Percentiles rank a stretch among this genome's conserved stretches.
phyloP scores from a whole-genome alignment of 371 early-diverging fungal genomes.

The Mortierella sp. region DNA sequence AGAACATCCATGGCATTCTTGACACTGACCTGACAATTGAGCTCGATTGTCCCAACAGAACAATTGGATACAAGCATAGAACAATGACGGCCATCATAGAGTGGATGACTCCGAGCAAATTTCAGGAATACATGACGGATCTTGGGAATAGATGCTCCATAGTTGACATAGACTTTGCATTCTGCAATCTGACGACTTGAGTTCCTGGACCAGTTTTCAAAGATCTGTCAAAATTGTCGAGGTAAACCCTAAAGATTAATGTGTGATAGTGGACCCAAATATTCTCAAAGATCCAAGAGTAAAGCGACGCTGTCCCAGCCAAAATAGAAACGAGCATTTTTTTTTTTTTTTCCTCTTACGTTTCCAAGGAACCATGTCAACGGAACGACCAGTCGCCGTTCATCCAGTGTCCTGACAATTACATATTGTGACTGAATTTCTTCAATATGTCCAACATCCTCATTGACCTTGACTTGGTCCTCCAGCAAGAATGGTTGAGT shows the following conservation, averaged over 20 bases:
- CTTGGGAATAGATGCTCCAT: slow-evolving; percentile 22
- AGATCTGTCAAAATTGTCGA: no score
- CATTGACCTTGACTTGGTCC: slow-evolving; percentile 50
- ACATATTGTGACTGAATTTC: slow-evolving; percentile 56
- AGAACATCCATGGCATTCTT: slow-evolving; percentile 38
- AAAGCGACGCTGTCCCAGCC: no score
- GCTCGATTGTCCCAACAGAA: slow-evolving; percentile 14
- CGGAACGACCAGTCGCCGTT: slow-evolving; percentile 53
- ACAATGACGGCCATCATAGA: slow-evolving; percentile 38
- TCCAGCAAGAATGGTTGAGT: slow-evolving; percentile 55
- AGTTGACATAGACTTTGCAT: slow-evolving; percentile 39
- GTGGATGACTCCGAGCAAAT: slow-evolving; percentile 39
- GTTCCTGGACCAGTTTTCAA: slow-evolving; percentile 53
- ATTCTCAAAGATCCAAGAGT: no score
- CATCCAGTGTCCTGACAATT: slow-evolving; percentile 50
- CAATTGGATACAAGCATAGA: slow-evolving; percentile 37
- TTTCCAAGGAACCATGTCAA: slow-evolving; percentile 51
- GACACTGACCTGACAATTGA: slow-evolving; percentile 49
- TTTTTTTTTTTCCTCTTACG: slow-evolving; percentile 11
- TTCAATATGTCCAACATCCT: slow-evolving; percentile 48
- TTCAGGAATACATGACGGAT: slow-evolving; percentile 41
- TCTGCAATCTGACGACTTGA: slow-evolving; percentile 37
- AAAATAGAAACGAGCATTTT: not conserved
- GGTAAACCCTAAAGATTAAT: not conserved
- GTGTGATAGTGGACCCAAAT: no score